phyloP scores from a whole-genome alignment of 2,329 filamentous ascomycete species.

The Septoria petroselini region DNA sequence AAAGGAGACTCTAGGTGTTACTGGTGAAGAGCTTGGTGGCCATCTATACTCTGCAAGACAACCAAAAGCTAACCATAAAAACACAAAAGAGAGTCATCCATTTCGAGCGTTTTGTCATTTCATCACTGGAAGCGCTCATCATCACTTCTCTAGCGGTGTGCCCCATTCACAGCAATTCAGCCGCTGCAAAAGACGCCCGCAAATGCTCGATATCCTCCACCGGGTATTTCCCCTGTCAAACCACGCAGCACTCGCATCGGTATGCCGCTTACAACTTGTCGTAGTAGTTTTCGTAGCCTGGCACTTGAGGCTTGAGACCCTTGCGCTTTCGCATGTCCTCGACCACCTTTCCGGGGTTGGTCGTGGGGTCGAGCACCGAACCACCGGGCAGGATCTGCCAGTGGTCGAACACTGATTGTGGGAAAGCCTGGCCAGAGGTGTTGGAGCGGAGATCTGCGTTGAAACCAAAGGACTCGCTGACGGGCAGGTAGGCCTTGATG shows the following conservation, averaged over 20 bases:
- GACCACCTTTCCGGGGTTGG: conserved; percentile 80
- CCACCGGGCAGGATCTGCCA: conserved; percentile 96
- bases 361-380: conserved; percentile 77
- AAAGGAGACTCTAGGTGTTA: too few species aligned
- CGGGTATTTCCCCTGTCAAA: conserved; percentile 17
- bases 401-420: conserved; percentile 97
- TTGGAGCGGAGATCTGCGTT: conserved; percentile 90
- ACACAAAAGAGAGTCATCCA: conserved; percentile 30
- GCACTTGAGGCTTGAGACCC: conserved; percentile 96
- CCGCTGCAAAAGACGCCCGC: conserved; percentile 22
- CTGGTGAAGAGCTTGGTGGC: conserved; percentile 22
- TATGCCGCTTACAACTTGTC: conserved; percentile 37
- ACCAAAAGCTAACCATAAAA: conserved; percentile 22
- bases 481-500: conserved; percentile 94
- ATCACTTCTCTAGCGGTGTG: conserved; percentile 22
- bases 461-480: conserved; percentile 99
- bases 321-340: conserved; percentile 95
- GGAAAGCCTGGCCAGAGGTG: conserved; percentile 98
- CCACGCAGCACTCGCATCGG: conserved; percentile 18
- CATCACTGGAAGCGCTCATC: conserved; percentile 19
- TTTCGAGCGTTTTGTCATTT: conserved; percentile 20
- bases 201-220: conserved; percentile 24
- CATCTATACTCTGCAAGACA: conserved; percentile 22
- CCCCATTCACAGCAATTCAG: conserved; percentile 19
- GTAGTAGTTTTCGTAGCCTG: conserved; percentile 75